Conservation (phyloP, 176 grass and related monocot species). For the Alopecurus myosuroides region DNA sequence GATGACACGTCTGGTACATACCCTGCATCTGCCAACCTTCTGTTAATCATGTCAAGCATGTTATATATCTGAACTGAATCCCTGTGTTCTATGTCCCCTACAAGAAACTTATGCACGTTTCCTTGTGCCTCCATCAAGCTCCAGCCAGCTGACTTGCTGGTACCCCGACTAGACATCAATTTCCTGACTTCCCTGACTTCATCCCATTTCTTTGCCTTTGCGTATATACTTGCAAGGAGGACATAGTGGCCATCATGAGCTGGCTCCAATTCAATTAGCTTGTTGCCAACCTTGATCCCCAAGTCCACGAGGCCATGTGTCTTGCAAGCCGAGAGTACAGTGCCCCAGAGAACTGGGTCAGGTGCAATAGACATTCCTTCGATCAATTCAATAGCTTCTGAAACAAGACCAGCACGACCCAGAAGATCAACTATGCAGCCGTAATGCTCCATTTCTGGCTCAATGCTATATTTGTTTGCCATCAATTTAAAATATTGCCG, state of each 20-base stretch:
- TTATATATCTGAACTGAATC: conserved; percentile 48
- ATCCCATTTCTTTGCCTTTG: conserved; percentile 64
- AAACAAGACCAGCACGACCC: conserved; percentile 49
- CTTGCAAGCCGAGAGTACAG: conserved; percentile 59
- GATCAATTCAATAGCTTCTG: conserved; percentile 58
- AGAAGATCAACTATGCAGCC: conserved; percentile 75
- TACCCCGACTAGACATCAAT: conserved; percentile 51
- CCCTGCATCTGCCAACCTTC: conserved; percentile 52
- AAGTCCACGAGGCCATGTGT: conserved; percentile 54
- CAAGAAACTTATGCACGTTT: conserved; percentile 59
- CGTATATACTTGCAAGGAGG: conserved; percentile 60
- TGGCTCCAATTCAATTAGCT: conserved; percentile 51
- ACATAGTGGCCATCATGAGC: conserved; percentile 71
- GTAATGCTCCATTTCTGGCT: conserved; percentile 72
- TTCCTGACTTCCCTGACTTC: conserved; percentile 58
- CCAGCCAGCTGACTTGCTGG: conserved; percentile 67
- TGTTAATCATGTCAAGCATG: conserved; percentile 55
- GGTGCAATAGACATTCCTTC: conserved; percentile 51
- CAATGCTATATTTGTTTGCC: conserved; percentile 45
- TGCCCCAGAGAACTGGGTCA: conserved; percentile 70
- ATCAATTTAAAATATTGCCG: conserved; percentile 47
- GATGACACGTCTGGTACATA: conserved; percentile 64
- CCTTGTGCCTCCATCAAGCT: conserved; percentile 66
- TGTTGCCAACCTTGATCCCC: conserved; percentile 50
- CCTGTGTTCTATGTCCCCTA: conserved; percentile 55